Evolutionary conservation across 345 rosid species (phyloP), one percentile per base, ranked within the genome.

Genomic region (Bretschneidera sinensis): DNA sequence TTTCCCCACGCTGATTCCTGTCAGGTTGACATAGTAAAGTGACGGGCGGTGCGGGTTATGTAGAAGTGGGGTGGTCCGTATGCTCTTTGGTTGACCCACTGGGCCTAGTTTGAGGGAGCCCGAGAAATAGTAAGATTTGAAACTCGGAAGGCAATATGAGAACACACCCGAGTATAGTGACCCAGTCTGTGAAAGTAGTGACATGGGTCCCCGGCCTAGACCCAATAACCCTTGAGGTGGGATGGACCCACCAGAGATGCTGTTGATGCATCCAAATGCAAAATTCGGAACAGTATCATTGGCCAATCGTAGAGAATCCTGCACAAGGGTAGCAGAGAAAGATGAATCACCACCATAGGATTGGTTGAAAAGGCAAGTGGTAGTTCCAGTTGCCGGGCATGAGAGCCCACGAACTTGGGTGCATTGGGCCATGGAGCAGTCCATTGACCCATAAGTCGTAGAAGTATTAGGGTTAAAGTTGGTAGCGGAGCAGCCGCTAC

Each of bases 181-280:
- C 31, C 75, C 65, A 55, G 95, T 63, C 60, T 85, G 98, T 0
- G 90, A 81, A 25, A 91, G 23, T 20, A 88, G 52, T 0, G 96
- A 91, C 65, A 83, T 63, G 59, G 98, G 66, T 8, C 98, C 98
- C 4, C 92, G 92, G 20, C 98, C 98, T 63, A 88, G 64, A 31
- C 96, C 96, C 82, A 91, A 59, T 55, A 91, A 33, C 21, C 98
- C 96, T 35, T 91, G 95, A 1, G 90, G 89, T 2, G 95, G 98
- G 48, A 91, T 52, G 9, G 92, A 84, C 21, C 71, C 61, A 13
- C 96, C 98, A 0, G 83, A 73, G 64, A 72, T 59, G 1, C 83
- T 17, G 55, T 60, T 71, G 52, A 88, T 72, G 68, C 95, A 91
- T 9, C 98, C 96, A 21, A 88, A 84, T 14, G 83, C 66, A 64